These are phyloP conservation scores for Enterocytospora artemiae DNA, from an alignment of 371 early-diverging fungal species.

Conservation along the genomic window DNA sequence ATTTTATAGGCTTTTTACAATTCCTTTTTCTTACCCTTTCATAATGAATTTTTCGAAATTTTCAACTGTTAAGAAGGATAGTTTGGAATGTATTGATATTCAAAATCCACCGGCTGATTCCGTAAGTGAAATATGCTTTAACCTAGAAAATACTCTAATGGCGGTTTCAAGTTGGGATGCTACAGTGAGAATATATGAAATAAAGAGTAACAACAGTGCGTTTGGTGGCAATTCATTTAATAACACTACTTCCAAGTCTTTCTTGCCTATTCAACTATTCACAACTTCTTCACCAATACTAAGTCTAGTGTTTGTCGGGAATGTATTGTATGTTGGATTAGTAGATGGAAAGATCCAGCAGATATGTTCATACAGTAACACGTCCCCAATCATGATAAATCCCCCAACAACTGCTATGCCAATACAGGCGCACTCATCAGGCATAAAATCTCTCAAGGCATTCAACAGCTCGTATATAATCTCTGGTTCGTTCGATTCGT, in stretches of 20 bases:
- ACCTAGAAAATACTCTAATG: slow-evolving; percentile 29
- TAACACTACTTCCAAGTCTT: too few species aligned
- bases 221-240: too few species aligned
- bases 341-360: slow-evolving; percentile 49
- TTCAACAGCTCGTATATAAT: slow-evolving; percentile 61
- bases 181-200: slow-evolving; percentile 45
- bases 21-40: too few species aligned
- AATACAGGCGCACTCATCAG: slow-evolving; percentile 42
- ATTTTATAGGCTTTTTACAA: too few species aligned
- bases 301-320: slow-evolving; percentile 41
- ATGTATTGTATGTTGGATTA: slow-evolving; percentile 38
- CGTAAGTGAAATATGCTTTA: slow-evolving; percentile 48
- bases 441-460: slow-evolving; percentile 38
- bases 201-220: slow-evolving; percentile 1
- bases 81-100: slow-evolving; percentile 20
- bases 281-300: slow-evolving; percentile 47
- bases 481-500: slow-evolving; percentile 89
- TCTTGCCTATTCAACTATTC: slow-evolving; percentile 12
- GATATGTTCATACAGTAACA: slow-evolving; percentile 36
- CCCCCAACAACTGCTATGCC: slow-evolving; percentile 4
- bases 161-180: slow-evolving; percentile 56
- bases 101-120: slow-evolving; percentile 51
- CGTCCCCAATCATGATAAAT: too few species aligned
- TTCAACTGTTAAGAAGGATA: slow-evolving; percentile 1
- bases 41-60: too few species aligned